These are phyloP conservation scores for Malassezia nana DNA, from an alignment of 1,284 basidiomycete genomes.

Conservation along the genomic window DNA sequence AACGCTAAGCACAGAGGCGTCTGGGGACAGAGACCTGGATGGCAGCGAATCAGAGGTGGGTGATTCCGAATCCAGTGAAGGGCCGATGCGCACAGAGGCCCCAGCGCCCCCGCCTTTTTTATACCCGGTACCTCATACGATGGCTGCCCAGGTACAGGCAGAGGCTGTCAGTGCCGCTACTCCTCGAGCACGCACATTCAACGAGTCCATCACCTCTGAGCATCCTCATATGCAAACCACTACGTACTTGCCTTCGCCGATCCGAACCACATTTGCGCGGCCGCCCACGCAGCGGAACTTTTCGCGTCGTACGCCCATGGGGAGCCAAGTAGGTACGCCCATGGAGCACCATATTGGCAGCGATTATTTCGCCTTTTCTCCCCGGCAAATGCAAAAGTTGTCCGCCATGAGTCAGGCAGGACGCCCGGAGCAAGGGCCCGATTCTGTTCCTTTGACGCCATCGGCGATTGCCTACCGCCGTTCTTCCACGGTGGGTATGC, in stretches of 20 bases:
- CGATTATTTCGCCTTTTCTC: neutral
- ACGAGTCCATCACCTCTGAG: neutral
- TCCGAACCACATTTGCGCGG: neutral
- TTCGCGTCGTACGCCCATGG: neutral
- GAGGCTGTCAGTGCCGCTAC: conserved; percentile 3
- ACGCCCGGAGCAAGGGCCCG: neutral
- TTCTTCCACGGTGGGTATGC: conserved; percentile 6
- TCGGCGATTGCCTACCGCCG: conserved; percentile 4
- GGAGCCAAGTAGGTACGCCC: neutral
- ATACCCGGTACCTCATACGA: conserved; percentile 9
- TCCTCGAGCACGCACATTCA: neutral
- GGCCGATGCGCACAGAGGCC: neutral
- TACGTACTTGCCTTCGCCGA: neutral
- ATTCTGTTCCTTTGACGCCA: conserved; percentile 4
- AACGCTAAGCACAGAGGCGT: neutral
- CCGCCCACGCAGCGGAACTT: neutral
- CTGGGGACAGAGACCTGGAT: neutral
- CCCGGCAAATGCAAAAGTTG: neutral
- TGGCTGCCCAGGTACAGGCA: neutral
- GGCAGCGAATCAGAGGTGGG: neutral
- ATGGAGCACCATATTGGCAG: neutral
- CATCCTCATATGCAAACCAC: neutral
- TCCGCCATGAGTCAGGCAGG: neutral
- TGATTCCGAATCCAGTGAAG: neutral
- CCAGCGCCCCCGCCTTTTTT: conserved; percentile 5